These are phyloP conservation scores for Phytophthora multivora DNA, from an alignment of 352 stramenopile species.

Conservation along the genomic window DNA sequence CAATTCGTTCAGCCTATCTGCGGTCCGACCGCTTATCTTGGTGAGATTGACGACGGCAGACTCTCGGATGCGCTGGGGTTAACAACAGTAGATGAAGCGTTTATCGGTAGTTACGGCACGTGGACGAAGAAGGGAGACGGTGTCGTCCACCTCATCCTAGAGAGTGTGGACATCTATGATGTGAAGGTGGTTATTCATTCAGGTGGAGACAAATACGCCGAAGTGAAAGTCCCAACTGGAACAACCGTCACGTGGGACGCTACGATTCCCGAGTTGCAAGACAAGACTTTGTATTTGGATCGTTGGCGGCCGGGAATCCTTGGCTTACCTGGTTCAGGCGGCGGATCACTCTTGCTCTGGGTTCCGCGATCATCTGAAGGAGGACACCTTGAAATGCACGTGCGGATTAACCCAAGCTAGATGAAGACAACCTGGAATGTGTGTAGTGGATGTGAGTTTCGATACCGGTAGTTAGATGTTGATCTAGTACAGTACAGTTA, in stretches of 20 bases:
- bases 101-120: slow-evolving; percentile 30
- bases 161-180: slow-evolving; percentile 22
- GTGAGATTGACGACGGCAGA: slow-evolving; percentile 37
- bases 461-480: not conserved
- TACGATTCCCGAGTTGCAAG: slow-evolving; percentile 22
- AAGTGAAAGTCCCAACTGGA: slow-evolving; percentile 13
- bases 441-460: not conserved
- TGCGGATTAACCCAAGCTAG: slow-evolving; percentile 35
- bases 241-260: slow-evolving; percentile 24
- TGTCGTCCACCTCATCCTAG: slow-evolving; percentile 23
- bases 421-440: not conserved
- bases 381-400: slow-evolving; percentile 39
- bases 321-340: slow-evolving; percentile 18
- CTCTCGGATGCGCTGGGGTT: slow-evolving; percentile 18
- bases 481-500: too few relatives aligned
- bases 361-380: slow-evolving; percentile 38
- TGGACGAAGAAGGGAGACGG: slow-evolving; percentile 37
- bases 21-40: slow-evolving; percentile 31
- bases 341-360: slow-evolving; percentile 35
- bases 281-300: slow-evolving; percentile 28
- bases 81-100: slow-evolving; percentile 30
- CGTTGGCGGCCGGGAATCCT: slow-evolving; percentile 24
- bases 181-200: slow-evolving; percentile 28
- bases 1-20: slow-evolving; percentile 48
- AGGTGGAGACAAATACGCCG: slow-evolving; percentile 23